These are phyloP conservation scores for Schizosaccharomyces japonicus DNA, from an alignment of 805 yeast species.

Conservation along the genomic window DNA sequence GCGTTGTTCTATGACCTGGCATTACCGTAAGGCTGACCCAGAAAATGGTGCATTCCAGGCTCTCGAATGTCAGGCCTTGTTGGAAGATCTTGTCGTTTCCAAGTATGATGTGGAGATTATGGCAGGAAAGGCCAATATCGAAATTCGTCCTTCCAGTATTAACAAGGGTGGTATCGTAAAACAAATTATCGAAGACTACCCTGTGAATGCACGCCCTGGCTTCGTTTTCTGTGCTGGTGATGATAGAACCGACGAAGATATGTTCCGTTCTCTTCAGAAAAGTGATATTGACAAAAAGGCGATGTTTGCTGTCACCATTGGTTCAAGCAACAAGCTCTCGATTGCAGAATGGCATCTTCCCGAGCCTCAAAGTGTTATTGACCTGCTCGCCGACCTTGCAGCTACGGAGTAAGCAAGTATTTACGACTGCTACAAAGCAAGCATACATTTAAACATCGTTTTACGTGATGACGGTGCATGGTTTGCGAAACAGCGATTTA, in stretches of 20 bases:
- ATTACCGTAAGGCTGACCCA: constrained; percentile 83
- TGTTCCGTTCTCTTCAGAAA: constrained; percentile 57
- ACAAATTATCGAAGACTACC: constrained; percentile 33
- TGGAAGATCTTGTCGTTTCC: constrained; percentile 33
- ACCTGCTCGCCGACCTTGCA: constrained; percentile 53
- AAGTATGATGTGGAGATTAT: constrained; percentile 75
- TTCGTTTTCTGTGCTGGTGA: constrained; percentile 83
- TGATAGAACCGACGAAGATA: constrained; percentile 91
- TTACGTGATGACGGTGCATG: too few relatives aligned
- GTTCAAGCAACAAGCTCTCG: constrained; percentile 72
- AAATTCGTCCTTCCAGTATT: constrained; percentile 84
- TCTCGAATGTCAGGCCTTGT: constrained; percentile 37
- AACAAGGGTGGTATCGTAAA: constrained; percentile 93
- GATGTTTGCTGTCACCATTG: constrained; percentile 59
- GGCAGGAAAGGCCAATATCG: constrained; percentile 92
- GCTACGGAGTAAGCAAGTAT: constrained; percentile 47
- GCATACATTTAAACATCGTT: too few relatives aligned
- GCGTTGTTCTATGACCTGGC: constrained; percentile 93
- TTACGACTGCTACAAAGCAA: background rate
- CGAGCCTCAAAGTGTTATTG: constrained; percentile 66
- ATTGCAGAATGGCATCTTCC: constrained; percentile 64
- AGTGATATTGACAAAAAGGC: constrained; percentile 20
- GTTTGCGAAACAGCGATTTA: too few relatives aligned
- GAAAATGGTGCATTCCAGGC: constrained; percentile 80
- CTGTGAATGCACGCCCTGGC: constrained; percentile 30